Evolutionary conservation across 2,329 filamentous ascomycete genomes (phyloP).

Genomic region (Aureobasidium sp.): DNA sequence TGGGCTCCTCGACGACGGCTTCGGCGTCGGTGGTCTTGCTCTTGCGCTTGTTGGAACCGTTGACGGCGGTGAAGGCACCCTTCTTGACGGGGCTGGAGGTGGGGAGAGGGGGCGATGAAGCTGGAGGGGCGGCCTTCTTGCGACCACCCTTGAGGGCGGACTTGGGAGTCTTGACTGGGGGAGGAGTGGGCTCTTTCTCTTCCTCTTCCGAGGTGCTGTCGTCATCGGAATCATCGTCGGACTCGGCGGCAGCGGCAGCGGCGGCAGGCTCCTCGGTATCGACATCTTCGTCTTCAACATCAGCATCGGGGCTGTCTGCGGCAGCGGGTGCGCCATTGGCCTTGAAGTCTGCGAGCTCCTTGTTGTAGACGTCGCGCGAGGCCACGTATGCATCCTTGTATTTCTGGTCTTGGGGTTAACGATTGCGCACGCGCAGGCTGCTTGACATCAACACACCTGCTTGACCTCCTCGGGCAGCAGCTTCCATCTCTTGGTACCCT

Average conservation of each 20-base stretch:
- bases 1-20: conserved; percentile 17
- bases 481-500: conserved; percentile 79
- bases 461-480: conserved; percentile 68
- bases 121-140: conserved; percentile 25
- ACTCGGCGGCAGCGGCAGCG: conserved; percentile 5
- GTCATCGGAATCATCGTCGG: conserved; percentile 16
- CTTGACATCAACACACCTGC: conserved; percentile 35
- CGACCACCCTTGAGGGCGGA: conserved; percentile 20
- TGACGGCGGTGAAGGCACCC: conserved; percentile 16
- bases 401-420: conserved; percentile 27
- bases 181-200: conserved; percentile 25
- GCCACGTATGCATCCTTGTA: conserved; percentile 51
- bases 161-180: conserved; percentile 23
- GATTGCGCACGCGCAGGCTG: not conserved
- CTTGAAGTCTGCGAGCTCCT: conserved; percentile 48
- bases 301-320: conserved; percentile 27
- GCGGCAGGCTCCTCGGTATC: conserved; percentile 9
- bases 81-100: conserved; percentile 17
- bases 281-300: conserved; percentile 28
- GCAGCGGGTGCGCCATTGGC: conserved; percentile 35
- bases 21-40: conserved; percentile 20
- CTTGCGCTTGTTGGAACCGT: conserved; percentile 17
- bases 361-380: conserved; percentile 48
- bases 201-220: conserved; percentile 27
- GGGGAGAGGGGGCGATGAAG: conserved; percentile 18